phyloP scores from a whole-genome alignment of 2,329 filamentous ascomycete species.

The Beauveria medogensis region DNA sequence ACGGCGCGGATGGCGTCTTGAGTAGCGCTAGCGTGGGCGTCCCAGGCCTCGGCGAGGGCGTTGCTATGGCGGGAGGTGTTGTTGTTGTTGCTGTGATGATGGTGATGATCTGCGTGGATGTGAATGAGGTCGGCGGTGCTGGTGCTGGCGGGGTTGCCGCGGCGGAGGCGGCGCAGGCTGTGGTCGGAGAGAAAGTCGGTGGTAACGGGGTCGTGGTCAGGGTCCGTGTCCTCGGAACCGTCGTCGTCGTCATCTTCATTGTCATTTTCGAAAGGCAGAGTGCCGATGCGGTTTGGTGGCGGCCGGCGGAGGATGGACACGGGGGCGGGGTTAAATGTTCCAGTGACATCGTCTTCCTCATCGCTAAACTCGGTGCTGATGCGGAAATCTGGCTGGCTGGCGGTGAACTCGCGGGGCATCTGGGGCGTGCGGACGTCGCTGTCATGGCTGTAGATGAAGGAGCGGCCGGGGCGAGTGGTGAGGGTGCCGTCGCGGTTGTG shows the following conservation, averaged over 20 bases:
- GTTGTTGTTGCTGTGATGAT: neutral
- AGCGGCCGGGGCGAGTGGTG: constrained; percentile 37
- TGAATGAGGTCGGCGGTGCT: neutral
- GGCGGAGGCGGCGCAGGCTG: constrained; percentile 12
- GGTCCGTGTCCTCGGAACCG: constrained; percentile 27
- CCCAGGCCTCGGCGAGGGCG: constrained; percentile 28
- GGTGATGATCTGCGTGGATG: constrained; percentile 9
- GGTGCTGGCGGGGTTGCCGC: constrained; percentile 8
- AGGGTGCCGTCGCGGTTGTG: constrained; percentile 45
- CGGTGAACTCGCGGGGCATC: constrained; percentile 48
- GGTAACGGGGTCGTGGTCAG: constrained; percentile 19
- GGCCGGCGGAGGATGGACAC: constrained; percentile 27
- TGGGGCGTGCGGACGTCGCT: constrained; percentile 42
- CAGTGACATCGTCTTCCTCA: constrained; percentile 39
- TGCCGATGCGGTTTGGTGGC: constrained; percentile 42
- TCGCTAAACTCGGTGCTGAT: constrained; percentile 55
- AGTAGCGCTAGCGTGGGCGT: constrained; percentile 44
- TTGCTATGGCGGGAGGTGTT: constrained; percentile 6
- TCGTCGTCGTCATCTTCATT: constrained; percentile 15
- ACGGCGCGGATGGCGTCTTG: constrained; percentile 50
- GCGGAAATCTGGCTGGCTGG: constrained; percentile 39
- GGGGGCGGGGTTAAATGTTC: constrained; percentile 7
- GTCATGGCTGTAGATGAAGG: constrained; percentile 34
- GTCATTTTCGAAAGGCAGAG: constrained; percentile 43
- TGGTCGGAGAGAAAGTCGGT: constrained; percentile 17